Evolutionary conservation across 1,139 yeast genomes (phyloP), one percentile per base, ranked within the genome.

Genomic region (Yarrowia galli): DNA sequence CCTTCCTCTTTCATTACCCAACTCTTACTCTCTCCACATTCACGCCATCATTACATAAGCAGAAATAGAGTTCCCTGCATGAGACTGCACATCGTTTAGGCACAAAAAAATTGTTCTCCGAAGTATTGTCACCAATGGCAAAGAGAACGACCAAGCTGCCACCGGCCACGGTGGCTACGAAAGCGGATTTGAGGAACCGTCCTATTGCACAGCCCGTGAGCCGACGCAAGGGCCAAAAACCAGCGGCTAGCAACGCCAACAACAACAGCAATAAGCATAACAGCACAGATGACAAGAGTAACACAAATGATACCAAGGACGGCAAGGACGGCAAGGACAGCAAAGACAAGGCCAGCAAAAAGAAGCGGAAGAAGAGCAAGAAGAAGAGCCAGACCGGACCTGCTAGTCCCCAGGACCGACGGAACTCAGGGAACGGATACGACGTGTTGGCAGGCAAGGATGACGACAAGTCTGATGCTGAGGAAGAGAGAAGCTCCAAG

Each of bases 131-230:
- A 53, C 60, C 45, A 53, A 53, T 53, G 60, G 60, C 60, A 53
- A 53, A 53, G 38, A n/a, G 60, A 53, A 53, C 60, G 32, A 53
- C 60, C 18, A 58, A 58, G 40, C 51, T 58, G 64, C 64, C 64
- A 28, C 64, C 64, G 23, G 42, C 64, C 20, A 43, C 51, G 28
- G 64, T 58, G 49, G 64, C 64, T 32, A 58, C 64, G 6, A 58
- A 58, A 32, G 51, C 51, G 42, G 64, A 58, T 58, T 28, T 58
- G 40, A 32, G 64, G 38, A 42, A 58, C 51, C 64, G 64, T 2
- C 64, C 64, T 12, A 58, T 58, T 20, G 64, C 64, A n/a, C 49
- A 43, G 42, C 64, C 64, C 6, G 64, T 58, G n/a, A 58, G 64
- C 36, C 38, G 64, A 16, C 64, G 64, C 10, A 58, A 20, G 20